Base-by-base conservation (phyloP, 2,329 filamentous ascomycete genomes). In the Ceratocystis destructans region DNA sequence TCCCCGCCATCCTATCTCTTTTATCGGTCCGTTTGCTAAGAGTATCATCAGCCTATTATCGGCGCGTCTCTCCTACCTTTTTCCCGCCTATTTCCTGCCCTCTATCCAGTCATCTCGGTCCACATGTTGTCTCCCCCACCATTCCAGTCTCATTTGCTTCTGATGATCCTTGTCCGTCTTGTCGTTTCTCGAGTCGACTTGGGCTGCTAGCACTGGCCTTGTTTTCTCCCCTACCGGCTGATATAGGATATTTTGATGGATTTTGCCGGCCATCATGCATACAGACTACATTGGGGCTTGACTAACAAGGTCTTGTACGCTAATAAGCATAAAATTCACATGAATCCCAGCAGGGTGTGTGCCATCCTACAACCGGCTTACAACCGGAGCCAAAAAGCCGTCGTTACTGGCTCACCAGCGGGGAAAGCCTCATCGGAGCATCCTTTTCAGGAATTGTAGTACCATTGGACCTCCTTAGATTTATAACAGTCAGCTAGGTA, bases 11-110 rank as follows among this genome's bases (percentile, higher is more conserved):
- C 22, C 8, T 17, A 25, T 45, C n/a, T 17, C 50, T 44, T 65
- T n/a, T 61, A 59, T 65, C 64, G 64, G 64, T 31, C 64, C 64
- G 64, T 65, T 61, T 64, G 25, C 31, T 28, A 2, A 17, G 6
- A 33, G 7, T 28, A 48, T 22, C 25, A 41, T 57, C 41, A 64
- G 45, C n/a, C 41, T 64, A 55, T 53, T 15, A 41, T 41, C 10
- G 37, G 3, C 37, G 37, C 5, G 37, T 41, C 37, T 41, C 33
- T 37, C 33, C 10, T 37, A 37, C 33, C 33, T 12, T 12, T 37
- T 37, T 41, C 62, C 28, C 15, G 22, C 20, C 44, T 31, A 15
- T 17, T 6, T 48, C 1, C 22, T 22, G 31, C 62, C 41, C 22
- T 4, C 37, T 17, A 17, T 37, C 44, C 46, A 10, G 17, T 31